Evolutionary conservation across 768 basidiomycete genomes (phyloP), one percentile per base, ranked within the genome.

Genomic region (Tremella fuciformis): DNA sequence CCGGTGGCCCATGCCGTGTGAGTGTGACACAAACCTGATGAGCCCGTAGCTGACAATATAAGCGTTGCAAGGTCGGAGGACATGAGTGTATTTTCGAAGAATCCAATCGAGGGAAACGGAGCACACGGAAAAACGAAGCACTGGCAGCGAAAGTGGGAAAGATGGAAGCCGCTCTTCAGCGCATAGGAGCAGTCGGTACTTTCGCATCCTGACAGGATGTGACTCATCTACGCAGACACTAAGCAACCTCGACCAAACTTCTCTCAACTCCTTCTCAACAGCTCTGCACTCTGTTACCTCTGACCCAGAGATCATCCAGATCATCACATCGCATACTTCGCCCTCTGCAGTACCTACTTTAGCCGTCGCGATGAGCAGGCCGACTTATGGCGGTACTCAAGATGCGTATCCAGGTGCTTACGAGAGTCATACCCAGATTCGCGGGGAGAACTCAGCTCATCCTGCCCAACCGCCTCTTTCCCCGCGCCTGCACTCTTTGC

Each of bases 71-170:
- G 50, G 65, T 64, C 18, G 76, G 76, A 16, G 72, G 72, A 1
- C 73, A 93, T 69, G 90, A 94, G 66, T 99, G 96, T 71, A 84
- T 96, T 44, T 98, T 99, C 63, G 92, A 98, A 79, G 94, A 97
- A 75, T 91, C 88, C 1, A 93, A 97, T 74, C 84, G 96, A 49
- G 96, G 96, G 41, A 94, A 93, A 76, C 85, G 89, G 11, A 84
- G 88, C 19, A 75, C 73, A 16, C 49, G 70, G 50, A 71, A 74
- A 61, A 70, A 71, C 42, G 73, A 74, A 56, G 69, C 69, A 11
- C 41, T 74, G 19, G 64, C 72, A 29, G 64, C 63, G 1, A 65
- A 65, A 34, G 40, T 71, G 52, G 60, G 46, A 16, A 69, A 65
- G 49, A 65, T 74, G 58, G 72, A 74, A 52, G 59, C 66, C 16